phyloP scores from a whole-genome alignment of 805 yeast species.

The Brettanomyces custersianus region DNA sequence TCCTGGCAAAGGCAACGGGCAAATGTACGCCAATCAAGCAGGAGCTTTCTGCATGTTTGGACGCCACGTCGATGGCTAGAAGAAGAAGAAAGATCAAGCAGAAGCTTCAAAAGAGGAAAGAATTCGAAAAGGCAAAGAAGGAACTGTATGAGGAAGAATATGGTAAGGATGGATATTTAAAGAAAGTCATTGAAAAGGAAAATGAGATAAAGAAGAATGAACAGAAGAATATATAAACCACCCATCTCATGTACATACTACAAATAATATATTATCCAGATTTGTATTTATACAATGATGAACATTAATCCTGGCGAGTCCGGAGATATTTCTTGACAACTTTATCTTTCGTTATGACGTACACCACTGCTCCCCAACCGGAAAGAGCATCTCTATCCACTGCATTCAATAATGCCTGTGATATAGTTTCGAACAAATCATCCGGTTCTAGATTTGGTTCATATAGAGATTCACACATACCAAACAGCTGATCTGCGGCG shows the following conservation, averaged over 20 bases:
- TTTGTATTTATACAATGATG: not conserved
- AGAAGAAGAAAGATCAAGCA: conserved; percentile 46
- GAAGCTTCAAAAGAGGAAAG: conserved; percentile 48
- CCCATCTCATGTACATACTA: conserved; percentile 1
- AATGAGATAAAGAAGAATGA: conserved; percentile 19
- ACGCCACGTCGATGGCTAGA: conserved; percentile 58
- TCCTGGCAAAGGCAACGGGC: conserved; percentile 65
- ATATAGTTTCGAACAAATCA: conserved; percentile 89
- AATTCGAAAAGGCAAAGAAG: conserved; percentile 48
- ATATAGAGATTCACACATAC: conserved; percentile 96
- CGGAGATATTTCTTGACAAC: conserved; percentile 80
- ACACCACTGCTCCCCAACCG: conserved; percentile 98
- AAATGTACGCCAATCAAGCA: conserved; percentile 78
- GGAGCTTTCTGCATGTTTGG: conserved; percentile 70
- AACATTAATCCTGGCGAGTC: conserved; percentile 82
- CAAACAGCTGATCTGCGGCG: conserved; percentile 92
- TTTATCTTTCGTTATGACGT: conserved; percentile 84
- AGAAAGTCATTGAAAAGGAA: conserved; percentile 52
- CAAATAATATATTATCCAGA: not conserved
- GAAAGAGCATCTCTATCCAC: conserved; percentile 95
- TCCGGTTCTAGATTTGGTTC: conserved; percentile 93
- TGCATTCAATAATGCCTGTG: conserved; percentile 89
- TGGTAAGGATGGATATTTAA: conserved; percentile 66
- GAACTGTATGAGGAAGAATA: conserved; percentile 65
- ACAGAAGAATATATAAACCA: not conserved